Percentiles rank a stretch among this genome's conserved stretches.
These are phyloP conservation scores for Sclerotinia nivalis DNA, from an alignment of 2,329 filamentous ascomycete species.

Conservation along the genomic window DNA sequence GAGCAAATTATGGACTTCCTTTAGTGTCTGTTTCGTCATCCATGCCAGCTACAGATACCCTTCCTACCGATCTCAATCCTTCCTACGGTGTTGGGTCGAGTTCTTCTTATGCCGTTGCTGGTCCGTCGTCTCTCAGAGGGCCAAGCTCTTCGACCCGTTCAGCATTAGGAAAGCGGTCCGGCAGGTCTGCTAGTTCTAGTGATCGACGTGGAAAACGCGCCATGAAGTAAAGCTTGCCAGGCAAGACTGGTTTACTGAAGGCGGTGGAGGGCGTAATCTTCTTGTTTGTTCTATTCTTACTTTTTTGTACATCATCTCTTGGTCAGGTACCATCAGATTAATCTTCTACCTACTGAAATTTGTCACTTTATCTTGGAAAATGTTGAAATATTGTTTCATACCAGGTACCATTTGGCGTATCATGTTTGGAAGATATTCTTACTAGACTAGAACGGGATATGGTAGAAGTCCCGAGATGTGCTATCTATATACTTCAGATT, in stretches of 20 bases:
- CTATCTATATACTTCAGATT: conserved; percentile 15
- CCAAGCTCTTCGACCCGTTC: conserved; percentile 19
- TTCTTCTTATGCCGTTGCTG: conserved; percentile 3
- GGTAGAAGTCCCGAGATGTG: conserved; percentile 12
- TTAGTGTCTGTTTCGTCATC: neutral
- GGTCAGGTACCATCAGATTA: conserved; percentile 22
- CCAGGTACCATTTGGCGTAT: conserved; percentile 19
- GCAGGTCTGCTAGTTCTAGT: conserved; percentile 30
- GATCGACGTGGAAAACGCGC: conserved; percentile 35
- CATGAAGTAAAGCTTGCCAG: conserved; percentile 35
- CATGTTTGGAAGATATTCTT: conserved; percentile 16
- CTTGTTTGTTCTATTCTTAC: neutral
- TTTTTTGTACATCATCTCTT: conserved; percentile 21
- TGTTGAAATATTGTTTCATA: conserved; percentile 19
- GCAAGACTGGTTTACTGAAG: neutral
- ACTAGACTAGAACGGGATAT: conserved; percentile 3
- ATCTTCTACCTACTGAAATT: conserved; percentile 7
- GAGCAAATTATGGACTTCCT: conserved; percentile 9
- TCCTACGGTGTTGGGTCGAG: conserved; percentile 26
- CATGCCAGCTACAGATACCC: neutral
- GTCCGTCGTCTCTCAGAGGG: neutral
- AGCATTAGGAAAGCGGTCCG: conserved; percentile 28
- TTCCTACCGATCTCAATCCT: neutral
- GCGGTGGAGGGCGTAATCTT: neutral
- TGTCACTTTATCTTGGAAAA: conserved; percentile 11